A percentile compares a stretch with the other conserved stretches of the same genome.
phyloP scores from a whole-genome alignment of 164 flowering plant genomes.

The Macadamia tetraphylla region DNA sequence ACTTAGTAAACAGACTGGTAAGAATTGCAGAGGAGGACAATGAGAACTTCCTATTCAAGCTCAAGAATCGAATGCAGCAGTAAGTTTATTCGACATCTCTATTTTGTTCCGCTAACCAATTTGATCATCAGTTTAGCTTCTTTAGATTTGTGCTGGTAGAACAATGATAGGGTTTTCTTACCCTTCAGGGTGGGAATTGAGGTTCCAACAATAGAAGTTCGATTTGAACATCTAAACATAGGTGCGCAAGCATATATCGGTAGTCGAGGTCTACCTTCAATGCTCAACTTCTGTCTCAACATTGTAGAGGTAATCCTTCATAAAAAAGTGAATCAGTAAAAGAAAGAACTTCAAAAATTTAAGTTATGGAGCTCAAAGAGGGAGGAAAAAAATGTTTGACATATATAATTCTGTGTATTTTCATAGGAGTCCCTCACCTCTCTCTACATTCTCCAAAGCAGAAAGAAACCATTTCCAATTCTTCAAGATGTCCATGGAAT shows the following conservation, averaged over 20 bases:
- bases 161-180: background rate
- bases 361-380: background rate
- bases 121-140: background rate
- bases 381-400: background rate
- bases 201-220: slow-evolving; percentile 13
- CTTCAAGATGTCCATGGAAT: slow-evolving; percentile 49
- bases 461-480: slow-evolving; percentile 30
- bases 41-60: slow-evolving; percentile 65
- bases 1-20: slow-evolving; percentile 49
- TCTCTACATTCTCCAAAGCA: slow-evolving; percentile 36
- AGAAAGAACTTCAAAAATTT: background rate
- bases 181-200: slow-evolving; percentile 8
- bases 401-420: background rate
- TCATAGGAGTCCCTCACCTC: slow-evolving; percentile 23
- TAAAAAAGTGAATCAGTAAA: background rate
- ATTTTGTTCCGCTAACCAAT: too few relatives aligned
- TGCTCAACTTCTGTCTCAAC: slow-evolving; percentile 12
- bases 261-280: slow-evolving; percentile 15
- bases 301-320: slow-evolving; percentile 11
- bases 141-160: background rate
- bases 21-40: slow-evolving; percentile 64
- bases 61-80: slow-evolving; percentile 64
- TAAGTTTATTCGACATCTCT: slow-evolving; percentile 8
- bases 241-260: slow-evolving; percentile 14
- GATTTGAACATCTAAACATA: slow-evolving; percentile 11